Conservation (phyloP, 352 stramenopile species). For the Plasmopara viticola region DNA sequence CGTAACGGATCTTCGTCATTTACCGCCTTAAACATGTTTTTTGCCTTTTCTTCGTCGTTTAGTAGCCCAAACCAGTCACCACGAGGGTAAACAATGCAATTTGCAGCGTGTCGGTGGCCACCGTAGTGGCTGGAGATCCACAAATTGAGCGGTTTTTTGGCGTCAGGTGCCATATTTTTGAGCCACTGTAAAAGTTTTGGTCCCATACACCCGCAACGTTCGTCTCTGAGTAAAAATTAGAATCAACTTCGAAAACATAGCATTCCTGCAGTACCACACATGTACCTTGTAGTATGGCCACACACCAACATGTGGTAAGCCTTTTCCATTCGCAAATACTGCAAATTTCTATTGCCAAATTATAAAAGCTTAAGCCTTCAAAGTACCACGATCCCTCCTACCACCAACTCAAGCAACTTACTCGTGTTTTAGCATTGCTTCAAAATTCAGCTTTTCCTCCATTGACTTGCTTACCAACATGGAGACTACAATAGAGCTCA, state of each 20-base stretch:
- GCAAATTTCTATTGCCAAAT: constrained; percentile 26
- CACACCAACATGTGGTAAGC: constrained; percentile 66
- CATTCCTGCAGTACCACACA: neutral
- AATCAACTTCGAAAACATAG: constrained; percentile 4
- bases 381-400: neutral
- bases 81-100: constrained; percentile 67
- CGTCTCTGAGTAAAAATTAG: constrained; percentile 30
- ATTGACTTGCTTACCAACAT: constrained; percentile 32
- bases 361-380: neutral
- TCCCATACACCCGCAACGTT: constrained; percentile 65
- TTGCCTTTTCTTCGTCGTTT: constrained; percentile 46
- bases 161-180: constrained; percentile 23
- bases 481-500: constrained; percentile 19
- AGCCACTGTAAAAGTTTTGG: constrained; percentile 66
- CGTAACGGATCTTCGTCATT: constrained; percentile 36
- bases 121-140: constrained; percentile 67
- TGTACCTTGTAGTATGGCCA: constrained; percentile 37
- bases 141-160: constrained; percentile 38
- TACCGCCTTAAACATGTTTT: constrained; percentile 36
- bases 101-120: constrained; percentile 64
- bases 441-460: constrained; percentile 26
- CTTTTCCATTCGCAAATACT: constrained; percentile 29
- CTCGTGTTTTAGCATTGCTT: constrained; percentile 26
- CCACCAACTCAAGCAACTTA: constrained; percentile 6
- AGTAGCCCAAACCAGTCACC: constrained; percentile 74